Conservation (phyloP, 2,329 filamentous ascomycete genomes). For the Colletotrichum salicis region DNA sequence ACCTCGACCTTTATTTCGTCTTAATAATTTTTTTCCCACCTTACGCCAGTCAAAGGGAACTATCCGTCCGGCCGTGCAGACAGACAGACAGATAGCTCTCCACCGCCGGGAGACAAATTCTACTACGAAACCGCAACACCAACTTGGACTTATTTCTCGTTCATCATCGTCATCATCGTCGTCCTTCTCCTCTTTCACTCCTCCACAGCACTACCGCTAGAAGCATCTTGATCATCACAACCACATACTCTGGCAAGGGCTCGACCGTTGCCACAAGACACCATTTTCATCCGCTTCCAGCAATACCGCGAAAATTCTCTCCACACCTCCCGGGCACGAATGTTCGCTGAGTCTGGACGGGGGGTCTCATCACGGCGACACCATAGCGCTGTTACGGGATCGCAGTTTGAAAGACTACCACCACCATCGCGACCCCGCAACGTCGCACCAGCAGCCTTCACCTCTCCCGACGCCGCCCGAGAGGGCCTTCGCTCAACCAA, state of each 20-base stretch:
- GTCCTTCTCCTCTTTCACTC: not conserved
- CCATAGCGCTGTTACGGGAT: conserved; percentile 31
- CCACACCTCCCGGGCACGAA: conserved; percentile 34
- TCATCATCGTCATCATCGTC: conserved; percentile 4
- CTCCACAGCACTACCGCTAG: not conserved
- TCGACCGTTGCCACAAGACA: conserved; percentile 17
- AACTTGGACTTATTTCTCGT: conserved; percentile 9
- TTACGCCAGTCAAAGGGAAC: conserved; percentile 28
- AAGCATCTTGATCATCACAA: not conserved
- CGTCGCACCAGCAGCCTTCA: conserved; percentile 33
- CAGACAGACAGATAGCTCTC: conserved; percentile 29
- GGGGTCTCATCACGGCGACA: conserved; percentile 31
- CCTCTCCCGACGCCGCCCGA: conserved; percentile 57
- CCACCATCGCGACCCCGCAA: conserved; percentile 42
- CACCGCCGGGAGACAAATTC: conserved; percentile 21
- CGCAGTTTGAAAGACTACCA: conserved; percentile 32
- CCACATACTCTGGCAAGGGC: not conserved
- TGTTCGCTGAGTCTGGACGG: conserved; percentile 46
- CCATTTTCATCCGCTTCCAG: conserved; percentile 1
- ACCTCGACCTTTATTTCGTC: conserved; percentile 33
- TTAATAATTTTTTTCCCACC: conserved; percentile 34
- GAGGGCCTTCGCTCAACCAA: conserved; percentile 64
- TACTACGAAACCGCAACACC: conserved; percentile 26
- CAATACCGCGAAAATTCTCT: conserved; percentile 33
- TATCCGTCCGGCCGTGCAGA: conserved; percentile 27